Conservation (phyloP, 2,329 filamentous ascomycete species). For the Fragosphaeria purpurea region DNA sequence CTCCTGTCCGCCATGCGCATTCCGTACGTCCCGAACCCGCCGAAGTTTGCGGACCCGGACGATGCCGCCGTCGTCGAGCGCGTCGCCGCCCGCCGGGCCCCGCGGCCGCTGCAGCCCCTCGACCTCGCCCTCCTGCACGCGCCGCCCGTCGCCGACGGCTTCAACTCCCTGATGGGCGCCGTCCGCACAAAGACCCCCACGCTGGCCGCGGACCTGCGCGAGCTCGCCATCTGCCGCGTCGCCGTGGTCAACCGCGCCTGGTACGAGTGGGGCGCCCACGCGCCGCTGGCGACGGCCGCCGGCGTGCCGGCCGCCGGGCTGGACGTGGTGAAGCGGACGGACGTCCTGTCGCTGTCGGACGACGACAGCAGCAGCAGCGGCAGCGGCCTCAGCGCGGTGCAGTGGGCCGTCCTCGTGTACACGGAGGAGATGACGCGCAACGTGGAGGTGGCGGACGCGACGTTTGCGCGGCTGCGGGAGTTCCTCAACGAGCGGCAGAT, state of each 20-base stretch:
- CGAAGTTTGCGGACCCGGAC: slow-evolving; percentile 30
- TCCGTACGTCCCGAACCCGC: slow-evolving; percentile 51
- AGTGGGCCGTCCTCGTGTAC: slow-evolving; percentile 62
- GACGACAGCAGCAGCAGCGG: slow-evolving; percentile 2
- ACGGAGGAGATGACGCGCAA: slow-evolving; percentile 76
- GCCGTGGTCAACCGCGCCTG: slow-evolving; percentile 71
- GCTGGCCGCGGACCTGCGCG: slow-evolving; percentile 49
- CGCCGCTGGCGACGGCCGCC: slow-evolving; percentile 51
- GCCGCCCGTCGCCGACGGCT: slow-evolving; percentile 64
- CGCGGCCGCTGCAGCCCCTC: slow-evolving; percentile 62
- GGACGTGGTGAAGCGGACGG: slow-evolving; percentile 29
- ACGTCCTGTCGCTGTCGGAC: slow-evolving; percentile 19
- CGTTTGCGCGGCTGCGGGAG: slow-evolving; percentile 53
- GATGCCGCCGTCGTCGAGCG: slow-evolving; percentile 51
- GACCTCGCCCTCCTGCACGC: slow-evolving; percentile 68
- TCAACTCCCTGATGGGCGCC: slow-evolving; percentile 60
- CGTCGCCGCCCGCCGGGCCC: slow-evolving; percentile 54
- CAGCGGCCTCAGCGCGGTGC: slow-evolving; percentile 39
- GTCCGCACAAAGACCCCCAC: slow-evolving; percentile 47
- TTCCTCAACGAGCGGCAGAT: slow-evolving; percentile 61
- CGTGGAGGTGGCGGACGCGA: slow-evolving; percentile 57
- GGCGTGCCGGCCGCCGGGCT: slow-evolving; percentile 46
- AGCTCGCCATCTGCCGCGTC: slow-evolving; percentile 72
- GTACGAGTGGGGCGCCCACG: slow-evolving; percentile 79
- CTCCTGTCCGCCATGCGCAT: slow-evolving; percentile 45